These are phyloP conservation scores for Thymus quinquecostatus DNA, from an alignment of 257 asterid species.

Conservation along the genomic window DNA sequence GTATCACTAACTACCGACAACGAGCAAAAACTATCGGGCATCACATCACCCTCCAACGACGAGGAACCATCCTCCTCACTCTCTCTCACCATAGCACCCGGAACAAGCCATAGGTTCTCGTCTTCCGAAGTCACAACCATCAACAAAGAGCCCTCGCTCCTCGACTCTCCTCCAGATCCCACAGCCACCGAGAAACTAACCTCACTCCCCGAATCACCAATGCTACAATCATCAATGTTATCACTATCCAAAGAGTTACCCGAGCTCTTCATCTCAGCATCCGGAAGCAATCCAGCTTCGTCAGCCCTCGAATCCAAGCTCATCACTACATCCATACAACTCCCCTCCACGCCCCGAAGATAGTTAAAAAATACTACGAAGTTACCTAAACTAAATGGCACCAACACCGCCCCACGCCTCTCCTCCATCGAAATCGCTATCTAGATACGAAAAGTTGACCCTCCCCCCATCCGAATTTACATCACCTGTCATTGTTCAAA, in stretches of 20 bases:
- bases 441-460: conserved; percentile 47
- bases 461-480: conserved; percentile 44
- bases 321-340: conserved; percentile 54
- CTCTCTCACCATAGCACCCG: conserved; percentile 49
- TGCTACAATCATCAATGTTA: conserved; percentile 37
- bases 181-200: conserved; percentile 34
- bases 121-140: conserved; percentile 43
- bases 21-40: conserved; percentile 62
- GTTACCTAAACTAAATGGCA: conserved; percentile 68
- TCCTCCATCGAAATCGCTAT: conserved; percentile 62
- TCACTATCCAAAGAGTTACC: conserved; percentile 41
- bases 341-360: conserved; percentile 34
- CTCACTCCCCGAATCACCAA: conserved; percentile 44
- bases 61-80: conserved; percentile 63
- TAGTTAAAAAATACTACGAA: conserved; percentile 33
- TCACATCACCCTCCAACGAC: conserved; percentile 58
- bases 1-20: conserved; percentile 79
- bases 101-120: conserved; percentile 45
- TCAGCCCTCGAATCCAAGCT: conserved; percentile 50
- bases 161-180: conserved; percentile 33
- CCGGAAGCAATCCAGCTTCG: conserved; percentile 36
- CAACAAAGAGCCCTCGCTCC: conserved; percentile 34
- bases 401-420: conserved; percentile 48
- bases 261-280: conserved; percentile 39
- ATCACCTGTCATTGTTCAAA: conserved; percentile 60